Percentiles rank a stretch among this genome's conserved stretches.
These are phyloP conservation scores for Phlegmacium glaucopus DNA, from an alignment of 768 basidiomycete genomes.

Conservation along the genomic window DNA sequence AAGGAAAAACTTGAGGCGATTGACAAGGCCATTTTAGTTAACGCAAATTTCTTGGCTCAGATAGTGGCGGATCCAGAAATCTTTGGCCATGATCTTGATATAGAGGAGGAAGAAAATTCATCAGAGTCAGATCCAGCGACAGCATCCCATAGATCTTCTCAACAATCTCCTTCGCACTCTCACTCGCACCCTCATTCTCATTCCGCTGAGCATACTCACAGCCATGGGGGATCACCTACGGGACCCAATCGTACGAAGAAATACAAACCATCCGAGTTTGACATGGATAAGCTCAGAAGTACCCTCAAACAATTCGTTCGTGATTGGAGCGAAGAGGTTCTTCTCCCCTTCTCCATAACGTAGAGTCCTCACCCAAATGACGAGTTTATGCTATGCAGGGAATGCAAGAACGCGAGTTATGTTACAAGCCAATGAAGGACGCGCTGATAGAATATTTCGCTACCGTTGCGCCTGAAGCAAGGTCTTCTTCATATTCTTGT, in stretches of 20 bases:
- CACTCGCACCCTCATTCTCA: conserved; percentile 20
- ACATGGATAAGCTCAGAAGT: conserved; percentile 89
- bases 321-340: conserved; percentile 87
- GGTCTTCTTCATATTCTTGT: conserved; percentile 32
- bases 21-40: conserved; percentile 77
- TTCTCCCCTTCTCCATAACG: neutral
- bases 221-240: conserved; percentile 26
- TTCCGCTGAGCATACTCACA: conserved; percentile 27
- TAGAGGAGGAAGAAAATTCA: conserved; percentile 21
- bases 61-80: conserved; percentile 82
- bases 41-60: conserved; percentile 71
- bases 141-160: conserved; percentile 3
- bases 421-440: conserved; percentile 80
- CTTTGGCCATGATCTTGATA: conserved; percentile 54
- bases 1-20: conserved; percentile 74
- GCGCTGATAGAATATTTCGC: conserved; percentile 66
- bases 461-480: conserved; percentile 48
- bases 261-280: conserved; percentile 60
- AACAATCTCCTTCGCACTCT: conserved; percentile 13
- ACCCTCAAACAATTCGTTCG: conserved; percentile 91
- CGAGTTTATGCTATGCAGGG: conserved; percentile 44
- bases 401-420: conserved; percentile 65
- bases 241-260: conserved; percentile 18
- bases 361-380: neutral
- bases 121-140: neutral